Evolutionary conservation across 2,329 filamentous ascomycete species (phyloP).

Genomic region (Ophiosphaerella herpotricha): DNA sequence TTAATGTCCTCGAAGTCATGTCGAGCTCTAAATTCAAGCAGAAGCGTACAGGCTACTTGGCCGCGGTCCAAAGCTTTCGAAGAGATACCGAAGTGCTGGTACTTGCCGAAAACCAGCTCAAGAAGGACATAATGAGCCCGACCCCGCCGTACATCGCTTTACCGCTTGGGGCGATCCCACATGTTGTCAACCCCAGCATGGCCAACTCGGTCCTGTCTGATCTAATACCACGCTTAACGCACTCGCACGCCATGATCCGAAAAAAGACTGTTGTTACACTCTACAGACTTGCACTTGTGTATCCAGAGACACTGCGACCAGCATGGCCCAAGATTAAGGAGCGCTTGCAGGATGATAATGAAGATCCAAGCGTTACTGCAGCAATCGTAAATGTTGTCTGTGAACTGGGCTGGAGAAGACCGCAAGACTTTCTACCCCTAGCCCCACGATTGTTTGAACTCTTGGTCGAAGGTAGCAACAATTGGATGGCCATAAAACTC

Average conservation of each 20-base stretch:
- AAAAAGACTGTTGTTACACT: slow-evolving; percentile 97
- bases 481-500: slow-evolving; percentile 99
- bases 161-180: slow-evolving; percentile 87
- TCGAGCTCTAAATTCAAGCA: slow-evolving; percentile 92
- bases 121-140: slow-evolving; percentile 84
- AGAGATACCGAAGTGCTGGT: slow-evolving; percentile 96
- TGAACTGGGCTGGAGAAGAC: slow-evolving; percentile 90
- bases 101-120: slow-evolving; percentile 93
- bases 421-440: slow-evolving; percentile 89
- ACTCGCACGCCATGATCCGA: slow-evolving; percentile 81
- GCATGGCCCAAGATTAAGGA: slow-evolving; percentile 99
- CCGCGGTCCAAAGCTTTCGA: slow-evolving; percentile 93
- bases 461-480: slow-evolving; percentile 88
- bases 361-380: slow-evolving; percentile 91
- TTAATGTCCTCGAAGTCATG: slow-evolving; percentile 99
- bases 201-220: slow-evolving; percentile 88
- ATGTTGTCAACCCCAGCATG: slow-evolving; percentile 90
- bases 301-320: slow-evolving; percentile 87
- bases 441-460: slow-evolving; percentile 92
- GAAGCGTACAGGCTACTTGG: slow-evolving; percentile 93
- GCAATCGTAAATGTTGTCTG: slow-evolving; percentile 97
- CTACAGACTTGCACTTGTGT: slow-evolving; percentile 92
- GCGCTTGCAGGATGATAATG: slow-evolving; percentile 82
- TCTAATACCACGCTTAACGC: slow-evolving; percentile 80
- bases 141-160: slow-evolving; percentile 79